Base-by-base conservation (phyloP, 805 yeast species). In the Groenewaldozyma tartarivorans region DNA sequence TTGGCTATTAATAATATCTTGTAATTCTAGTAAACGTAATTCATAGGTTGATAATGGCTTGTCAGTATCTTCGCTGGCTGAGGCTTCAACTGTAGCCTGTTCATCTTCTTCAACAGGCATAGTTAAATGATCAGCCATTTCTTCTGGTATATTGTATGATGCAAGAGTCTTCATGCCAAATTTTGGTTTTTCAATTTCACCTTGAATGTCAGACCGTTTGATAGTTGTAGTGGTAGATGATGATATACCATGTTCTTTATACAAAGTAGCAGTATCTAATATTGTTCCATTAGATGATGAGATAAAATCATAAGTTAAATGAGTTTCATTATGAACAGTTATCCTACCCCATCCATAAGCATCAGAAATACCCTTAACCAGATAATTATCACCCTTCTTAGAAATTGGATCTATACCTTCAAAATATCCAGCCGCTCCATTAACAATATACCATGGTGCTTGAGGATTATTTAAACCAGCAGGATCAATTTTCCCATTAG, bases 391-490 rank as follows among this genome's bases (percentile, higher is more conserved):
- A 31, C 17, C n/a, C n/a, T 24, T 19, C 16, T 21, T 20, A 5
- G 11, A 20, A n/a, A 48, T 40, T 7, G 42, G 39, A 29, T 53
- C 51, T 5, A 53, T 44, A 3, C 61, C 61, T 35, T 56, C 56
- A 41, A 51, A 55, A 39, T 53, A 56, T 6, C 61, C 61, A 13
- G 50, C 61, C 16, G 55, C 48, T 16, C 61, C 61, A 41, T 54
- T 56, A 16, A 52, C 40, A 44, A 57, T 55, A 44, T 57, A 56
- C 56, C 53, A 49, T 11, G 61, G 61, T 9, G 57, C 49, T 3
- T 43, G 36, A 2, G 61, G 61, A 40, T 57, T 51, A 42, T 57
- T 44, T 32, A 49, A 47, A 26, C 56, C 54, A 30, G 49, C 48
- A 17, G 60, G 56, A 35, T 56, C 61, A n/a, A 57, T 50, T 26